Conservation (phyloP, 2,329 filamentous ascomycete species). For the Coccinonectria pachysandricola region DNA sequence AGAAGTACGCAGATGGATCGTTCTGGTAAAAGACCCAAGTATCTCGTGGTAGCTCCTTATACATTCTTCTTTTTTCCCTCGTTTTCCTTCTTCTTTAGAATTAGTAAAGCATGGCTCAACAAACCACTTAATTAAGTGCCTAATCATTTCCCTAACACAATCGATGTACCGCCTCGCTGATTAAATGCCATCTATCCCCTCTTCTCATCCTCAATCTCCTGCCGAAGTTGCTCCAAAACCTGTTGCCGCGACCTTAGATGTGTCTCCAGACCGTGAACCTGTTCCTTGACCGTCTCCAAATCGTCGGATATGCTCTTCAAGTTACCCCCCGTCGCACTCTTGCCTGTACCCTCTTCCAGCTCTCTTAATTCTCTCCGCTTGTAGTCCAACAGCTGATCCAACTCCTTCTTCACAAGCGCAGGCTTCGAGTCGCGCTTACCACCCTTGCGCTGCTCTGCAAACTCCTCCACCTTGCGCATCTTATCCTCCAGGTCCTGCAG, state of each 20-base stretch:
- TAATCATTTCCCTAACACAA: constrained; percentile 17
- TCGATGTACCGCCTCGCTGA: constrained; percentile 6
- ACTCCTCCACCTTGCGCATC: constrained; percentile 70
- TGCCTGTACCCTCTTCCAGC: constrained; percentile 60
- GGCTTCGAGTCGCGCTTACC: constrained; percentile 69
- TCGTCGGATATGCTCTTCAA: constrained; percentile 76
- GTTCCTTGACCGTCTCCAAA: constrained; percentile 81
- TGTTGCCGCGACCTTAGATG: constrained; percentile 71
- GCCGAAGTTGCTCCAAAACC: constrained; percentile 63
- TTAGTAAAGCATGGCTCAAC: constrained; percentile 12
- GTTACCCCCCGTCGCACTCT: constrained; percentile 57
- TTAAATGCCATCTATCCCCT: constrained; percentile 30
- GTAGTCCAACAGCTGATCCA: constrained; percentile 90
- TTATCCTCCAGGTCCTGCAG: constrained; percentile 81
- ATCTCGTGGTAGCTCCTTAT: constrained; percentile 29
- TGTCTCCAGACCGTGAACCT: constrained; percentile 79
- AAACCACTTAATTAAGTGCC: constrained; percentile 18
- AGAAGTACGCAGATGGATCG: constrained; percentile 38
- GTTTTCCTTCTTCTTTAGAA: no score
- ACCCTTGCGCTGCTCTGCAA: constrained; percentile 52
- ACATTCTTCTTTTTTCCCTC: no score
- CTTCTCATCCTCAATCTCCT: constrained; percentile 84
- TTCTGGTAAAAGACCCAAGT: no score
- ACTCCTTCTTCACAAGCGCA: constrained; percentile 83
- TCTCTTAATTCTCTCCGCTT: constrained; percentile 74